Evolutionary conservation across 768 basidiomycete species (phyloP).

Genomic region (Hygrophoropsis aurantiaca): DNA sequence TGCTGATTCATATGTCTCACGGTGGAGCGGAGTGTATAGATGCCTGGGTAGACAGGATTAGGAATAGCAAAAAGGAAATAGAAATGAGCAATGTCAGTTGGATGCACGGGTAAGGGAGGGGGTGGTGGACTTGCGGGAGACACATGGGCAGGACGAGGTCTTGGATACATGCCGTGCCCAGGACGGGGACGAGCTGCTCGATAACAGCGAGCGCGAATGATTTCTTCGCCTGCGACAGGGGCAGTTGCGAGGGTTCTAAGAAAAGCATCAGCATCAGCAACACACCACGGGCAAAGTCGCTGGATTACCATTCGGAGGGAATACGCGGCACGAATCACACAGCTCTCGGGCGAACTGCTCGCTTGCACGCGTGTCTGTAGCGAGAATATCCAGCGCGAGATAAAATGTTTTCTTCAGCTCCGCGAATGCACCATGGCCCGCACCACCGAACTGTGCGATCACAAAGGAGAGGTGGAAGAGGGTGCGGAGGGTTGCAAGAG

Average conservation of each 20-base stretch:
- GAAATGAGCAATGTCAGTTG: not conserved
- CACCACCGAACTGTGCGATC: constrained; percentile 77
- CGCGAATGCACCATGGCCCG: constrained; percentile 53
- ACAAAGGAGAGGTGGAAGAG: constrained; percentile 74
- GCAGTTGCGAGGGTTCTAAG: constrained; percentile 21
- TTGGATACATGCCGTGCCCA: constrained; percentile 54
- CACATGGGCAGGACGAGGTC: constrained; percentile 59
- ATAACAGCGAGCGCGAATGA: constrained; percentile 73
- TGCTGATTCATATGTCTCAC: constrained; percentile 83
- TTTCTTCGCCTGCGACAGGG: constrained; percentile 34
- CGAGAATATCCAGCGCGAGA: constrained; percentile 72
- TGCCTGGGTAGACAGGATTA: constrained; percentile 48
- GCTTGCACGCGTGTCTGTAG: constrained; percentile 36
- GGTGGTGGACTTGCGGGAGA: constrained; percentile 52
- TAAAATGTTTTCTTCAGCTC: constrained; percentile 78
- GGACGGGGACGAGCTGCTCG: constrained; percentile 72
- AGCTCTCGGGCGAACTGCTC: constrained; percentile 39
- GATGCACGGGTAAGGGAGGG: not conserved
- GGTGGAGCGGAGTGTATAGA: constrained; percentile 53
- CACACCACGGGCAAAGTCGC: not conserved
- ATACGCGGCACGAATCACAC: constrained; percentile 15
- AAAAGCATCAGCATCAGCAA: not conserved
- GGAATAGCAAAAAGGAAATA: too few species aligned
- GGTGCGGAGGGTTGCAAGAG: constrained; percentile 52
- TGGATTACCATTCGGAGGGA: constrained; percentile 1